A percentile compares a stretch with the other conserved stretches of the same genome.
Evolutionary conservation across 2,329 filamentous ascomycete genomes (phyloP).

Genomic region (Colletotrichum truncatum): DNA sequence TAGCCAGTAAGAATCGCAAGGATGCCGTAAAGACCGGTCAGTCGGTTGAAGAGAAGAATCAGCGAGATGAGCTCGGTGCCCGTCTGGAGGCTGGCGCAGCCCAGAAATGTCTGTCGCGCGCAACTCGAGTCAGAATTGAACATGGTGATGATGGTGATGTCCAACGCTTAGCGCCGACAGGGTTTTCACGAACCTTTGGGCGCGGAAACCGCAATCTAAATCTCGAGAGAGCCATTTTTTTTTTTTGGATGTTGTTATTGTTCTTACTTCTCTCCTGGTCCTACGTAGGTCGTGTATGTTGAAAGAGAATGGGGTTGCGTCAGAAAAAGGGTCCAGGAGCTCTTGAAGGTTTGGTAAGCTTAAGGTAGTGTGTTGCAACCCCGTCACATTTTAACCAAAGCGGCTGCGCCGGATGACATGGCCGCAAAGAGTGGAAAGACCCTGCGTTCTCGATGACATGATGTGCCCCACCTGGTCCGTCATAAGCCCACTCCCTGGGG

Average conservation of each 20-base stretch:
- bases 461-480: conserved; percentile 16
- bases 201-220: conserved; percentile 38
- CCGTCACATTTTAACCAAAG: conserved; percentile 13
- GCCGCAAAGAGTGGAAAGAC: conserved; percentile 21
- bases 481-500: conserved; percentile 12
- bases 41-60: conserved; percentile 89
- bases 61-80: conserved; percentile 87
- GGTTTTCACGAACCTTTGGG: conserved; percentile 35
- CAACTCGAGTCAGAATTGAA: not conserved
- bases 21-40: conserved; percentile 89
- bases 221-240: conserved; percentile 15
- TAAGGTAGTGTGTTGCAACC: not conserved
- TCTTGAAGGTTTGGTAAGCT: conserved; percentile 7
- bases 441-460: conserved; percentile 30
- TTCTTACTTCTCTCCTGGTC: not conserved
- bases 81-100: conserved; percentile 85
- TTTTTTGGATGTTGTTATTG: not conserved
- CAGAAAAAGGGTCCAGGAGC: conserved; percentile 25
- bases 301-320: conserved; percentile 4
- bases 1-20: conserved; percentile 90
- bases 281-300: not conserved
- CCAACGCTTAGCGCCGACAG: not conserved
- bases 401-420: conserved; percentile 26
- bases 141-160: not conserved
- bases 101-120: conserved; percentile 77